Percentiles rank a stretch among this genome's conserved stretches.
phyloP scores from a whole-genome alignment of 2,329 filamentous ascomycete species.

The Thielaviopsis ethacetica region DNA sequence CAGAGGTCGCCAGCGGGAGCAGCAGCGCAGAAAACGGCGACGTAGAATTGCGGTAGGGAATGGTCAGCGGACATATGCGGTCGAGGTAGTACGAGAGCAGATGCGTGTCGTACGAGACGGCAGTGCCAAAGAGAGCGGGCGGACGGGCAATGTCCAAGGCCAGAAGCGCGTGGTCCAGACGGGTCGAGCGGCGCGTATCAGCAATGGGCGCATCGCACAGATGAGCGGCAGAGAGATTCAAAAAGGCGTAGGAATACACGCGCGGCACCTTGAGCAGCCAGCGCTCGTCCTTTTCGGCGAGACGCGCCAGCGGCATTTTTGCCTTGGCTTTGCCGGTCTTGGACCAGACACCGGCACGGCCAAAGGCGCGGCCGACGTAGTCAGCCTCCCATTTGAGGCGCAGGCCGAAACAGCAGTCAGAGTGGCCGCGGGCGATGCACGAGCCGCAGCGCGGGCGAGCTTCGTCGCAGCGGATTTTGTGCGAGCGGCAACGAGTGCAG shows the following conservation, averaged over 20 bases:
- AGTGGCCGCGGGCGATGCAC: conserved; percentile 14
- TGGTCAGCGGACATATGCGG: conserved; percentile 12
- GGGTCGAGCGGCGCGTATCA: background rate
- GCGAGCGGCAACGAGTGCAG: conserved; percentile 15
- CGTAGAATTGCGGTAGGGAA: conserved; percentile 8
- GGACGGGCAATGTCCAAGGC: background rate
- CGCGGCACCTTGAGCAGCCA: background rate
- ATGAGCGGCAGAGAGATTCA: background rate
- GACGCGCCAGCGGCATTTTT: background rate
- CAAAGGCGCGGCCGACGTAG: conserved; percentile 18
- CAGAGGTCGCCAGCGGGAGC: conserved; percentile 12
- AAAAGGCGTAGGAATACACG: background rate
- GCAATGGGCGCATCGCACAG: background rate
- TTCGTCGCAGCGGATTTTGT: conserved; percentile 16
- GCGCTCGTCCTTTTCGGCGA: background rate
- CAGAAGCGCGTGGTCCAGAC: background rate
- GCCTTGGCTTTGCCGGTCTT: conserved; percentile 14
- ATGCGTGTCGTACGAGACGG: conserved; percentile 4
- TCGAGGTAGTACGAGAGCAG: conserved; percentile 12
- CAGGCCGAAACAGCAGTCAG: conserved; percentile 11
- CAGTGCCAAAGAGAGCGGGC: background rate
- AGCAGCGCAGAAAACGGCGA: conserved; percentile 12
- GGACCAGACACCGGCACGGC: conserved; percentile 18
- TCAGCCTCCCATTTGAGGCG: conserved; percentile 18
- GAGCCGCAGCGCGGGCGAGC: conserved; percentile 14